Percentiles rank a stretch among this genome's conserved stretches.
phyloP scores from a whole-genome alignment of 2,329 filamentous ascomycete genomes.

The Allantophomopsis lycopodina region DNA sequence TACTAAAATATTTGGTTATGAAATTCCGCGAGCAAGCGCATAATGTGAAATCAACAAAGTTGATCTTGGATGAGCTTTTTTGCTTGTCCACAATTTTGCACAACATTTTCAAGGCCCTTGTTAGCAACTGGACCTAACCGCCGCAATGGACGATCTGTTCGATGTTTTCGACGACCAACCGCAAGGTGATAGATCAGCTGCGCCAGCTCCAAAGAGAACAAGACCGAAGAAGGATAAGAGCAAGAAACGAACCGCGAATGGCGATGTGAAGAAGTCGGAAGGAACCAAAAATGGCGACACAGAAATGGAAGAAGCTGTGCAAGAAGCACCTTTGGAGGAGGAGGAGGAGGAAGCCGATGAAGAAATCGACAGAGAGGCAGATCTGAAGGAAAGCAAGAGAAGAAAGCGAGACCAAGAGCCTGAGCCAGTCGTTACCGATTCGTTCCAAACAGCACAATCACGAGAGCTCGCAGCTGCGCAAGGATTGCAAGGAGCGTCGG shows the following conservation, averaged over 20 bases:
- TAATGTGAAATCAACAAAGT: too few species aligned
- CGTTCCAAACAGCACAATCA: conserved; percentile 89
- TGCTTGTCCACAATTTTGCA: too few species aligned
- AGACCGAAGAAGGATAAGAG: conserved; percentile 43
- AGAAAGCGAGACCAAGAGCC: conserved; percentile 50
- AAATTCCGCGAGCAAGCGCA: too few species aligned
- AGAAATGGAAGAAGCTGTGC: conserved; percentile 33
- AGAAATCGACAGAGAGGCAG: conserved; percentile 26
- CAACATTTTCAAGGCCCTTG: not conserved
- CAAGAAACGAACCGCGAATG: conserved; percentile 81
- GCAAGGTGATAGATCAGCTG: conserved; percentile 24
- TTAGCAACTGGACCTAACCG: not conserved
- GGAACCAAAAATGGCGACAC: conserved; percentile 49
- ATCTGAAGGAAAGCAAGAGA: conserved; percentile 44
- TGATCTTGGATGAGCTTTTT: too few species aligned
- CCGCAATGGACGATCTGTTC: conserved; percentile 63
- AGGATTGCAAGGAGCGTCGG: conserved; percentile 15
- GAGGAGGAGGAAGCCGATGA: conserved; percentile 7
- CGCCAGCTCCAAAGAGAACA: conserved; percentile 20
- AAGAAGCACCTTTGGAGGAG: not conserved
- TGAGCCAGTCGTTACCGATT: conserved; percentile 76
- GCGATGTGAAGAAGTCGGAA: conserved; percentile 50
- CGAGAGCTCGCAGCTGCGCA: conserved; percentile 62
- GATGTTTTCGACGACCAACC: conserved; percentile 65
- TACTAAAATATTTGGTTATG: too few species aligned